phyloP scores from a whole-genome alignment of 768 basidiomycete species.

The Leccinum disarticulatum region DNA sequence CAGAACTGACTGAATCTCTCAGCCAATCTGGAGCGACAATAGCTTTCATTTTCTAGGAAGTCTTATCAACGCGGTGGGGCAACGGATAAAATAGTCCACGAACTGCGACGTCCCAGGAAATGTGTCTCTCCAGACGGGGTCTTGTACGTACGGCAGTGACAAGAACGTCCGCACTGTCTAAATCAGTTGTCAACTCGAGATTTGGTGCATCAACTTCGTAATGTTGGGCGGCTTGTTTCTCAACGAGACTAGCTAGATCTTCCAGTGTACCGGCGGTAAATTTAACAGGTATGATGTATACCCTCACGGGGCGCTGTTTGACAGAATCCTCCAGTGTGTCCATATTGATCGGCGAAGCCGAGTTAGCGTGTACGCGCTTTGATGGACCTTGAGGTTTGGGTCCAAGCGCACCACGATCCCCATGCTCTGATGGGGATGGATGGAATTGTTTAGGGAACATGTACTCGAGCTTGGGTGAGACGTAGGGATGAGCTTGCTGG shows the following conservation, averaged over 20 bases:
- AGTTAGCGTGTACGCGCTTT: constrained; percentile 8
- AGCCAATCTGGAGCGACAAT: constrained; percentile 77
- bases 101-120: constrained; percentile 65
- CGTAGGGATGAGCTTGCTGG: not conserved
- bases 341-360: constrained; percentile 4
- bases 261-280: constrained; percentile 22
- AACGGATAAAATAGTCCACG: constrained; percentile 27
- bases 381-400: constrained; percentile 7
- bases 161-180: constrained; percentile 59
- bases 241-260: constrained; percentile 28
- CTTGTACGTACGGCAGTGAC: constrained; percentile 67
- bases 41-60: constrained; percentile 55
- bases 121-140: constrained; percentile 67
- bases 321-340: constrained; percentile 6
- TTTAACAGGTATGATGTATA: constrained; percentile 37
- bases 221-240: constrained; percentile 4
- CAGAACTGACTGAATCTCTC: constrained; percentile 49
- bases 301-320: constrained; percentile 12
- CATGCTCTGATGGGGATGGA: constrained; percentile 2
- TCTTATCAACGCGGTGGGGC: constrained; percentile 1
- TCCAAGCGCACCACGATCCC: not conserved
- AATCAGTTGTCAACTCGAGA: constrained; percentile 39
- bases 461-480: not conserved
- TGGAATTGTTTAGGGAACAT: constrained; percentile 19
- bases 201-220: constrained; percentile 1